phyloP scores from a whole-genome alignment of 306 rosid species.

The Cicer cuneatum region DNA sequence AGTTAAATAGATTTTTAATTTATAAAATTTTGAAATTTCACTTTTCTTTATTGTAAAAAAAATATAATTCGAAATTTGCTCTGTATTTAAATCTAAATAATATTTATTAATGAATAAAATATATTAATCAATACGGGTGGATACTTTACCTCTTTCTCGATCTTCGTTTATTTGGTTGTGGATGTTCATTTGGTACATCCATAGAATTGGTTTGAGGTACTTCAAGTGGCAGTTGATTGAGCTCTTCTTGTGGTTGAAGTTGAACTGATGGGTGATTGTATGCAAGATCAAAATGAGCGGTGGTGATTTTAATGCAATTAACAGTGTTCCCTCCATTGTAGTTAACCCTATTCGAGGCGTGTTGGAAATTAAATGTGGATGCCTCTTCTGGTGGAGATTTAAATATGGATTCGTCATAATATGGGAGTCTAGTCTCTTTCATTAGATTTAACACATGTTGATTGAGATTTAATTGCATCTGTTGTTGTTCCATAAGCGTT shows the following conservation, averaged over 20 bases:
- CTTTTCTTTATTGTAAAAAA: too few species aligned
- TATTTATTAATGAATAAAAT: not conserved
- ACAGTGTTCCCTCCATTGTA: too few species aligned
- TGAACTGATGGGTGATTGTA: not conserved
- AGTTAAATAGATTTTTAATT: too few species aligned
- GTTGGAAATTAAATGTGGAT: too few species aligned
- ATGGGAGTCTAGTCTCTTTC: too few species aligned
- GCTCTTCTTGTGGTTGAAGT: not conserved
- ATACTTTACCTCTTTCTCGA: conserved; percentile 59
- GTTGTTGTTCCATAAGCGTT: too few species aligned
- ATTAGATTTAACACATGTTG: too few species aligned
- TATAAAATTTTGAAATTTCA: not conserved
- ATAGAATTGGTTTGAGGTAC: conserved; percentile 35
- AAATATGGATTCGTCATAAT: too few species aligned
- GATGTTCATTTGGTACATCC: conserved; percentile 38
- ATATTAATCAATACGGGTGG: not conserved
- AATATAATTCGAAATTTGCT: too few species aligned
- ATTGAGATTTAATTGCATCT: not conserved
- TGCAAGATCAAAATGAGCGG: not conserved
- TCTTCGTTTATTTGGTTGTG: conserved; percentile 43
- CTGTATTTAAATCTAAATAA: too few species aligned
- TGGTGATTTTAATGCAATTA: not conserved
- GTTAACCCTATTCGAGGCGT: too few species aligned
- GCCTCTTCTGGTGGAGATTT: too few species aligned
- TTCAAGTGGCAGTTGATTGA: conserved; percentile 28